A percentile compares a stretch with the other conserved stretches of the same genome.
Evolutionary conservation across 2,329 filamentous ascomycete genomes (phyloP).

Genomic region (Stemphylium vesicarium): DNA sequence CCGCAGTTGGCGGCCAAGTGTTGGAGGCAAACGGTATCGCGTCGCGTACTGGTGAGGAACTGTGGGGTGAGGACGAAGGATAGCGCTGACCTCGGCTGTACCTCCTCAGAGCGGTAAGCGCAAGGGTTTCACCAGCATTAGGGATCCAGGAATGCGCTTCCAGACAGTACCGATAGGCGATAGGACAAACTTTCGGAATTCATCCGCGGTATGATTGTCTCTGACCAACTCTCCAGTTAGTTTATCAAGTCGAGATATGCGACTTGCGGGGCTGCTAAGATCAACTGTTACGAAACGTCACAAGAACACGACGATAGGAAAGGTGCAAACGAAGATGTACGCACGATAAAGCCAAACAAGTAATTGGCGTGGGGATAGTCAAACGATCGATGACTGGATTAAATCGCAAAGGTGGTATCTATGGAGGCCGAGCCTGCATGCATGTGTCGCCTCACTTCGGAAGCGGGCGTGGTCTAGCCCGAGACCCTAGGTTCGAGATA

Average conservation of each 20-base stretch:
- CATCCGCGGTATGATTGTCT: not conserved
- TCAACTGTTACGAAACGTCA: conserved; percentile 20
- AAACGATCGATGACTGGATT: conserved; percentile 31
- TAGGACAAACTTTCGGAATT: not conserved
- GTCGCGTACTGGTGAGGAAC: conserved; percentile 29
- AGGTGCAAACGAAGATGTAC: conserved; percentile 17
- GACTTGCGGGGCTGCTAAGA: conserved; percentile 11
- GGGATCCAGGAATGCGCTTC: not conserved
- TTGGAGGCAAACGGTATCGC: conserved; percentile 11
- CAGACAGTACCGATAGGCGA: not conserved
- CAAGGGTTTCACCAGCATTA: conserved; percentile 5
- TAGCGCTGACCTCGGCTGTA: conserved; percentile 37
- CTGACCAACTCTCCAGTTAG: conserved; percentile 3
- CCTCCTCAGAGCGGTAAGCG: conserved; percentile 30
- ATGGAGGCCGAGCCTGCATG: conserved; percentile 26
- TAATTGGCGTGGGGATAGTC: conserved; percentile 31
- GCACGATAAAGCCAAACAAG: conserved; percentile 33
- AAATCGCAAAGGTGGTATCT: conserved; percentile 36
- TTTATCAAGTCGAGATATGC: conserved; percentile 13
- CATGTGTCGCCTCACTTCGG: conserved; percentile 31
- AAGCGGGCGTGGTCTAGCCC: conserved; percentile 23
- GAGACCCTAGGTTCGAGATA: not conserved
- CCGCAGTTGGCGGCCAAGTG: conserved; percentile 4
- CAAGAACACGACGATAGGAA: conserved; percentile 31
- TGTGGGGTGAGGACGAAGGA: conserved; percentile 35